A percentile compares a stretch with the other conserved stretches of the same genome.
phyloP scores from a whole-genome alignment of 2,329 filamentous ascomycete species.

The Aureobasidium sp. region DNA sequence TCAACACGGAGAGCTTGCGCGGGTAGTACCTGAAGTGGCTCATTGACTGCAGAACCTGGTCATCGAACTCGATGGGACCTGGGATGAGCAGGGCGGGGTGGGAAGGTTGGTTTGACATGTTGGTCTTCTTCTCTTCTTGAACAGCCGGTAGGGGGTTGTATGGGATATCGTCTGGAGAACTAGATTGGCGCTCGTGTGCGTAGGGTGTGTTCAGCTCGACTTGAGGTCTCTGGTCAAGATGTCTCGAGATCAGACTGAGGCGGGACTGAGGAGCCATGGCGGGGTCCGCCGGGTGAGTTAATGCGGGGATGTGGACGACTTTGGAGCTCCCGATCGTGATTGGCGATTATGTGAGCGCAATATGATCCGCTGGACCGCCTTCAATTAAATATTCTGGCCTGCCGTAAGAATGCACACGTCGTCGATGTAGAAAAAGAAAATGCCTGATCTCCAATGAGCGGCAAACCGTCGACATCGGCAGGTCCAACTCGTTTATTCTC shows the following conservation, averaged over 20 bases:
- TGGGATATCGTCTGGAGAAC: constrained; percentile 60
- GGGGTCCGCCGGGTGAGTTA: constrained; percentile 10
- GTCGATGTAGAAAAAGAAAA: constrained; percentile 7
- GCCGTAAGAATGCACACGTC: background rate
- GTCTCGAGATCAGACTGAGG: constrained; percentile 66
- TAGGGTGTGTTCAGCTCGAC: constrained; percentile 70
- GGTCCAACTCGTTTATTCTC: too few relatives aligned
- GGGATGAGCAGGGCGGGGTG: constrained; percentile 90
- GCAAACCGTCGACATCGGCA: constrained; percentile 18
- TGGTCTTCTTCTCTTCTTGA: constrained; percentile 36
- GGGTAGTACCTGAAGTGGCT: constrained; percentile 83
- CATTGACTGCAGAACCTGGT: constrained; percentile 96
- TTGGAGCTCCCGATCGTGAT: background rate
- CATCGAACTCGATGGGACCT: constrained; percentile 97
- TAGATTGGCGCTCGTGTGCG: constrained; percentile 62
- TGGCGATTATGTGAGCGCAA: background rate
- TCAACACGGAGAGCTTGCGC: background rate
- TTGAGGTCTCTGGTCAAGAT: constrained; percentile 62
- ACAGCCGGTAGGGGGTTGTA: constrained; percentile 34
- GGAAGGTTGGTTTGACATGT: constrained; percentile 64
- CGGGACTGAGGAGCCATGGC: constrained; percentile 39
- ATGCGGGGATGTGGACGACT: constrained; percentile 12
- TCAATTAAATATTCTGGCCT: background rate
- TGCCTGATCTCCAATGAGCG: constrained; percentile 11
- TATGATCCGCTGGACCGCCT: constrained; percentile 9